Evolutionary conservation across 352 stramenopile species (phyloP).

Genomic region (Pythium folliculosum): DNA sequence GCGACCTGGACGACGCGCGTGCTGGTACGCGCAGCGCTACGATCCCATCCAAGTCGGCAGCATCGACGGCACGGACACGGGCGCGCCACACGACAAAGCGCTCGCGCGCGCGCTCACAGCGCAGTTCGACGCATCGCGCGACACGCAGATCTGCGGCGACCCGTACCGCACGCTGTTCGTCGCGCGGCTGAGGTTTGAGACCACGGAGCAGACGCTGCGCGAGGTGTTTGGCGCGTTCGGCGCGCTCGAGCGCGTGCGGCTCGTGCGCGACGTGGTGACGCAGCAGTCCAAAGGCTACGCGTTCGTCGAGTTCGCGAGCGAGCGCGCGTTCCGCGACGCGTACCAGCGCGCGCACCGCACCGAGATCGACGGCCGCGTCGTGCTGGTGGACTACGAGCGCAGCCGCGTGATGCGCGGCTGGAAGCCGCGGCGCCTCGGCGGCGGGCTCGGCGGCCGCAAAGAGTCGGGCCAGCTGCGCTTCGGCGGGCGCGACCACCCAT

Average conservation of each 20-base stretch:
- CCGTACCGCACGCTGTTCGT: conserved; percentile 76
- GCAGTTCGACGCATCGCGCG: conserved; percentile 51
- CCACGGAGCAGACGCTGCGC: conserved; percentile 49
- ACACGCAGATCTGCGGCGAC: conserved; percentile 68
- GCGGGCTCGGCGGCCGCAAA: conserved; percentile 73
- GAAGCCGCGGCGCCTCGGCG: conserved; percentile 80
- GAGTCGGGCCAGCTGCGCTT: conserved; percentile 85
- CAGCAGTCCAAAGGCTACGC: conserved; percentile 74
- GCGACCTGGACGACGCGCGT: conserved; percentile 3
- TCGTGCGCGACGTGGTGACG: conserved; percentile 69
- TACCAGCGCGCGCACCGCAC: conserved; percentile 58
- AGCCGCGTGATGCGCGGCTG: conserved; percentile 77
- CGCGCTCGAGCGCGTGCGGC: conserved; percentile 44
- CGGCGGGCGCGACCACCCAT: conserved; percentile 73
- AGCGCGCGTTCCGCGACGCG: conserved; percentile 56
- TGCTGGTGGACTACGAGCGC: conserved; percentile 82
- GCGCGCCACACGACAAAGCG: conserved; percentile 59
- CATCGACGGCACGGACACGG: conserved; percentile 68
- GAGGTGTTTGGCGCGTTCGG: conserved; percentile 53
- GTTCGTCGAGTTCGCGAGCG: conserved; percentile 71
- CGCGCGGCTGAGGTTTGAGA: conserved; percentile 56
- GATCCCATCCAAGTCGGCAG: conserved; percentile 63
- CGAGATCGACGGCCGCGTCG: conserved; percentile 54
- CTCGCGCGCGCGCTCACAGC: conserved; percentile 50
- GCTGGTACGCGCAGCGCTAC: conserved; percentile 76